Percentiles rank a stretch among this genome's conserved stretches.
Evolutionary conservation across 176 grass and related monocot genomes (phyloP).

Genomic region (Oropetium thomaeum): DNA sequence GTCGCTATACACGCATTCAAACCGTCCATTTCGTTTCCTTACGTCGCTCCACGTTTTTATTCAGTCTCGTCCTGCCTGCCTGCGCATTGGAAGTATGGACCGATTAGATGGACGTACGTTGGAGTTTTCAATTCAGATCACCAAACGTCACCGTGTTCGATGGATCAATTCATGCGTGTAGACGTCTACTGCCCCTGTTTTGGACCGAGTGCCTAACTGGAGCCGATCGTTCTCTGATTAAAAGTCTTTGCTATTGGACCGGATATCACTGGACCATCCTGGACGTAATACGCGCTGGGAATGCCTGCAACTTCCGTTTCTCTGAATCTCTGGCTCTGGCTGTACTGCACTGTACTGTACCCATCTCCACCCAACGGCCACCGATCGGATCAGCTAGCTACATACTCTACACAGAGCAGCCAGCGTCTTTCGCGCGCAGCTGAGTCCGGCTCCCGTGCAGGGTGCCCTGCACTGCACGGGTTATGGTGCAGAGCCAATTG

Average conservation of each 20-base stretch:
- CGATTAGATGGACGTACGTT: not conserved
- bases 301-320: not conserved
- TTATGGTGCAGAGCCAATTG: no score
- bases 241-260: no score
- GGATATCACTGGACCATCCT: not conserved
- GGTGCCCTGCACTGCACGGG: no score
- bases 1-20: not conserved
- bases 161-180: not conserved
- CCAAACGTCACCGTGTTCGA: not conserved
- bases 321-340: no score
- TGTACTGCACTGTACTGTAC: no score
- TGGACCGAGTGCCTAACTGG: constrained; percentile 1
- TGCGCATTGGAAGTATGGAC: not conserved
- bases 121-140: not conserved
- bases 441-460: no score
- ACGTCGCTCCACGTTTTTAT: not conserved
- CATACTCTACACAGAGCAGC: no score
- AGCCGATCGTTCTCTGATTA: no score
- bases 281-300: not conserved
- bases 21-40: not conserved
- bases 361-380: no score
- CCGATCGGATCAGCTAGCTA: no score
- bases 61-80: not conserved
- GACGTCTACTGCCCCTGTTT: not conserved
- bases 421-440: no score